A percentile compares a stretch with the other conserved stretches of the same genome.
phyloP scores from a whole-genome alignment of 2,329 filamentous ascomycete species.

The Acrocalymma vagum region DNA sequence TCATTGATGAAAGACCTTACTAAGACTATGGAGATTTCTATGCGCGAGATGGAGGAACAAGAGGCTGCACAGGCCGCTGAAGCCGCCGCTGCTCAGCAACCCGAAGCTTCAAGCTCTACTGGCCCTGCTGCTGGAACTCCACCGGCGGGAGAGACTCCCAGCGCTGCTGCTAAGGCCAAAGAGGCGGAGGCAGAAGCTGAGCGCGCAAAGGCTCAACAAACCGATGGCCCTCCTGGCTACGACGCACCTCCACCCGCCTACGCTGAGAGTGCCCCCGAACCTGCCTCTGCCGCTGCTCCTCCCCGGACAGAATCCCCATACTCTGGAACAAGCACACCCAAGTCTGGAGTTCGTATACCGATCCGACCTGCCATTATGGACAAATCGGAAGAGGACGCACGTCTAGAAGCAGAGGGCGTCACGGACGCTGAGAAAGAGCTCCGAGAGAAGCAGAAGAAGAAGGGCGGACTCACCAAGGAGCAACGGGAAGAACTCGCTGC shows the following conservation, averaged over 20 bases:
- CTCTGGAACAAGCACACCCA: conserved; percentile 59
- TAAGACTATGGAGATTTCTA: conserved; percentile 97
- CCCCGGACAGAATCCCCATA: conserved; percentile 47
- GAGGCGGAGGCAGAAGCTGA: conserved; percentile 53
- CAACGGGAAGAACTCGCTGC: conserved; percentile 91
- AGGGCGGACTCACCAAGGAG: conserved; percentile 85
- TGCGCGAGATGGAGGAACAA: conserved; percentile 79
- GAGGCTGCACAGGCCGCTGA: conserved; percentile 63
- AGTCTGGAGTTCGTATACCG: conserved; percentile 66
- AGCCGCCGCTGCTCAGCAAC: conserved; percentile 47
- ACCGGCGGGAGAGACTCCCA: conserved; percentile 22
- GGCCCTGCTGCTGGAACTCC: conserved; percentile 12
- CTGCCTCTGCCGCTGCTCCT: conserved; percentile 28
- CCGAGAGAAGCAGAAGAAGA: conserved; percentile 87
- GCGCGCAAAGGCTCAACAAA: conserved; percentile 40
- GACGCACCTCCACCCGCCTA: conserved; percentile 42
- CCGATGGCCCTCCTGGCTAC: conserved; percentile 48
- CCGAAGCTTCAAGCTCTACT: conserved; percentile 26
- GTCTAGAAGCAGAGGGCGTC: conserved; percentile 70
- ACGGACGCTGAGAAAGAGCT: conserved; percentile 78
- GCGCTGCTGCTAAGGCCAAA: conserved; percentile 52
- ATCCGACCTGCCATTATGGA: conserved; percentile 89
- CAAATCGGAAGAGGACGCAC: conserved; percentile 79
- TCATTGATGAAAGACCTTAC: conserved; percentile 98
- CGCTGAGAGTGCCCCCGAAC: conserved; percentile 57